Percentiles rank a stretch among this genome's conserved stretches.
These are phyloP conservation scores for Elongisporangium anandrum DNA, from an alignment of 352 stramenopile genomes.

Conservation along the genomic window DNA sequence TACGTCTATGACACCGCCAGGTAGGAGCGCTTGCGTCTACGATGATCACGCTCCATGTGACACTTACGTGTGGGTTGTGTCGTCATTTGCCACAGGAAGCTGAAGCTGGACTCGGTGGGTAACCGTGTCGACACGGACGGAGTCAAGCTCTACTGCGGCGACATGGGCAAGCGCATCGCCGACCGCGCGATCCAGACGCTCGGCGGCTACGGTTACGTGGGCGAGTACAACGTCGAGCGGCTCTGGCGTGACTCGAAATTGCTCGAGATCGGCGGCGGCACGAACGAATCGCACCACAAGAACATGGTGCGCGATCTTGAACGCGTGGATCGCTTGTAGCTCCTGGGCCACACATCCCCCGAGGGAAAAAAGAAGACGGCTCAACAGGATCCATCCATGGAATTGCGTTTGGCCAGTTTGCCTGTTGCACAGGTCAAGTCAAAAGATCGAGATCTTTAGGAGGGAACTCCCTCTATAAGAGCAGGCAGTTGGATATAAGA, in stretches of 20 bases:
- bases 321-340: conserved; percentile 10
- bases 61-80: conserved; percentile 1
- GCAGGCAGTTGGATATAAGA: background rate
- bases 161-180: conserved; percentile 97
- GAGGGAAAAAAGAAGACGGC: background rate
- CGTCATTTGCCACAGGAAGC: conserved; percentile 39
- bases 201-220: conserved; percentile 98
- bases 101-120: conserved; percentile 93
- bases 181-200: conserved; percentile 98
- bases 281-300: conserved; percentile 98
- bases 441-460: background rate
- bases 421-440: background rate
- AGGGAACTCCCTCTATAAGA: background rate
- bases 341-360: background rate
- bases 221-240: conserved; percentile 98
- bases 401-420: background rate
- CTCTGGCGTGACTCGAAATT: conserved; percentile 99
- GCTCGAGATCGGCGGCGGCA: conserved; percentile 99
- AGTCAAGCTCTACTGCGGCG: conserved; percentile 97
- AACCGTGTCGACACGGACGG: conserved; percentile 98
- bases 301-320: conserved; percentile 94
- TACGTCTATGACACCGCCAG: conserved; percentile 97
- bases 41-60: conserved; percentile 1
- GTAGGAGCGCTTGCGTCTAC: conserved; percentile 19
- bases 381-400: background rate